Evolutionary conservation across 2,329 filamentous ascomycete genomes (phyloP), one percentile per base, ranked within the genome.

Genomic region (Pseudocercospora cruenta): DNA sequence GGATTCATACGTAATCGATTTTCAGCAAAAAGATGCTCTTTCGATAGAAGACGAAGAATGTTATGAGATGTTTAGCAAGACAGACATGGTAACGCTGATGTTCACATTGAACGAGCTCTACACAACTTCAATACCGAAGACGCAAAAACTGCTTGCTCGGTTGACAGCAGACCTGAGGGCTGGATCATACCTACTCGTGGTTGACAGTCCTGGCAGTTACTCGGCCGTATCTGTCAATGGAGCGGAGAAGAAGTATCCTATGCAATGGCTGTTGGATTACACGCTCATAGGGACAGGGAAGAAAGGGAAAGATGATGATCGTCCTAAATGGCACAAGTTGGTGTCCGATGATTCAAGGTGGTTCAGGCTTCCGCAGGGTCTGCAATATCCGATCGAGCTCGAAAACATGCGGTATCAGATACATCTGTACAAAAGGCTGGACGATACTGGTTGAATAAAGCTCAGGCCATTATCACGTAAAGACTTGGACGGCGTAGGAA

Each of bases 71-170:
- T 71, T 80, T 5, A 36, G 72, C 14, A 68, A 70, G 7, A 74
- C 77, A 1, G 70, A 78, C 33, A 70, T 97, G 0, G 82, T 96
- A 14, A 97, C 94, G 0, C 81, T 98, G 12, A 87, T 98, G 80
- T 99, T 98, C 83, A 97, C 94, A 0, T 86, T 98, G 55, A 98
- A 98, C 78, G 95, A 99, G 80, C 88, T 99, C 0, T 98, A 97
- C 82, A 90, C 91, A 0, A 83, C 87, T 0, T 92, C 90, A 0
- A 87, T 93, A 24, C 83, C 88, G 2, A 87, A 88, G 71, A 93
- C 94, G 0, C 96, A 94, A 0, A 82, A 83, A 3, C 90, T 98
- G 70, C 83, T 99, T 0, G 84, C 93, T 3, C 82, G 82, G 0
- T 80, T 97, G 19, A 92, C 91, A 0, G 81, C 86, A 1, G 71